Conservation (phyloP, 2,329 filamentous ascomycete genomes). For the Fusarium papillatum region DNA sequence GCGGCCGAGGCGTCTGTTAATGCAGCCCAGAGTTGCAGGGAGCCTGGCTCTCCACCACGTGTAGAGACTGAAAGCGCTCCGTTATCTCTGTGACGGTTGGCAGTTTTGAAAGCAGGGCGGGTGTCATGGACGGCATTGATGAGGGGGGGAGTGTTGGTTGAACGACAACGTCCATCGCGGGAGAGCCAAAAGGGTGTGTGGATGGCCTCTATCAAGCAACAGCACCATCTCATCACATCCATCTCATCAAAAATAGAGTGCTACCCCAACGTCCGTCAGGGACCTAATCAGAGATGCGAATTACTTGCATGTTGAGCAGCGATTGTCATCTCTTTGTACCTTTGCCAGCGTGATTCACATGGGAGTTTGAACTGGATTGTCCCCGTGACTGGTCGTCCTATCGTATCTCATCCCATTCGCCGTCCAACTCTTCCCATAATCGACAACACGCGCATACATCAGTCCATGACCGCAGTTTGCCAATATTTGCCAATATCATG, state of each 20-base stretch:
- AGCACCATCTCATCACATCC: constrained; percentile 13
- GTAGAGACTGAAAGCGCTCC: constrained; percentile 3
- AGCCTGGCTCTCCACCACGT: constrained; percentile 35
- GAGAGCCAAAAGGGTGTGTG: constrained; percentile 18
- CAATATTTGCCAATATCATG: background rate
- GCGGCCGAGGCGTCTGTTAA: constrained; percentile 12
- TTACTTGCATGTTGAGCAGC: background rate
- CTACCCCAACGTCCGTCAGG: constrained; percentile 1
- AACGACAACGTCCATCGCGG: constrained; percentile 19
- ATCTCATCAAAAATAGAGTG: constrained; percentile 3
- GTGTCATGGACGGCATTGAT: constrained; percentile 3
- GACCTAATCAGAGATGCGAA: background rate
- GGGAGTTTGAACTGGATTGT: background rate
- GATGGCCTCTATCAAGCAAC: constrained; percentile 22
- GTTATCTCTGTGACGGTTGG: constrained; percentile 11
- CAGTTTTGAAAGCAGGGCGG: background rate
- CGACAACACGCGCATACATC: constrained; percentile 1
- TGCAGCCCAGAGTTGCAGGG: constrained; percentile 29
- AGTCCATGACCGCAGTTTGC: constrained; percentile 6
- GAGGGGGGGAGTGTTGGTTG: constrained; percentile 32
- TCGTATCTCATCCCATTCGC: constrained; percentile 3
- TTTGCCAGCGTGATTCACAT: background rate
- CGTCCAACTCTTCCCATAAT: constrained; percentile 4
- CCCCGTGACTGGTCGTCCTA: background rate
- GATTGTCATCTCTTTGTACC: background rate